Percentiles rank a stretch among this genome's conserved stretches.
phyloP scores from a whole-genome alignment of 2,329 filamentous ascomycete genomes.

The Tolypocladium endophyticum region DNA sequence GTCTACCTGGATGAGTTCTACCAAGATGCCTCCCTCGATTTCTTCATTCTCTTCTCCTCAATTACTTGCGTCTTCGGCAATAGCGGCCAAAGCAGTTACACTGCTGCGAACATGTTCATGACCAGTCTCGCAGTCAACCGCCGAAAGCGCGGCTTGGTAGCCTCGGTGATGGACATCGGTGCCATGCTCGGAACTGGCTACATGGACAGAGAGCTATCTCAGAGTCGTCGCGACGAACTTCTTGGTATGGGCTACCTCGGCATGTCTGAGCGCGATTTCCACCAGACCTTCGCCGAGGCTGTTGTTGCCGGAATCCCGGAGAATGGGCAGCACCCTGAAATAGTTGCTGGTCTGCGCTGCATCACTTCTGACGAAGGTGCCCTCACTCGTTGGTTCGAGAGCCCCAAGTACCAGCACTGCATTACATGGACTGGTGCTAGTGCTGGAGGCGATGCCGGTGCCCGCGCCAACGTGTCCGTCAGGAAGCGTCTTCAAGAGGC shows the following conservation, averaged over 20 bases:
- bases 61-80: background rate
- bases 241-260: background rate
- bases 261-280: background rate
- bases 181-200: background rate
- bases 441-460: background rate
- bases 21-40: background rate
- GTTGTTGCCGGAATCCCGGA: background rate
- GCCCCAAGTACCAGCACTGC: background rate
- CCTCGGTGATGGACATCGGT: background rate
- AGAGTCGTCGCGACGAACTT: background rate
- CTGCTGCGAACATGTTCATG: background rate
- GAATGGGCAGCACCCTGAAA: background rate
- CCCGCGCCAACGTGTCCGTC: background rate
- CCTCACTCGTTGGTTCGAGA: background rate
- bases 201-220: background rate
- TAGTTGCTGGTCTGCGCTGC: background rate
- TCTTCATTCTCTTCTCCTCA: background rate
- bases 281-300: background rate
- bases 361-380: background rate
- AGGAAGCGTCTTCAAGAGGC: background rate
- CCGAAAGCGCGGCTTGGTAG: background rate
- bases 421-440: background rate
- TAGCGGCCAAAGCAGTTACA: background rate
- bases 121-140: background rate
- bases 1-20: background rate